These are phyloP conservation scores for Cetradonia linearis DNA, from an alignment of 495 filamentous ascomycete species.

Conservation along the genomic window DNA sequence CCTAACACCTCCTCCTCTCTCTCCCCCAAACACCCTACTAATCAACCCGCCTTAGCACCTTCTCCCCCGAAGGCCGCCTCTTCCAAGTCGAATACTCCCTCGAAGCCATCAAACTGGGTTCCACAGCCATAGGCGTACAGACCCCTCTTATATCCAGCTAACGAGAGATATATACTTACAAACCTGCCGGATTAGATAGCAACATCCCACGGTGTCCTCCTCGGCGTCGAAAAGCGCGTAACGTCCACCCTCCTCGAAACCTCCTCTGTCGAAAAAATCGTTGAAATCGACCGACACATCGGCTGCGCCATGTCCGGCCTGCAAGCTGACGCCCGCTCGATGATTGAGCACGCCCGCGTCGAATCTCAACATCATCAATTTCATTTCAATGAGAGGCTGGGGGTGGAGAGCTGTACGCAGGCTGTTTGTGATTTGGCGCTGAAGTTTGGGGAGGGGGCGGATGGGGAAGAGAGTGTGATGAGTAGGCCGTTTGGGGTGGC, in stretches of 20 bases:
- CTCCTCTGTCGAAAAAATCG: constrained; percentile 96
- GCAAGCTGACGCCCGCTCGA: constrained; percentile 89
- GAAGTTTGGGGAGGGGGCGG: constrained; percentile 92
- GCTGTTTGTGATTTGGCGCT: constrained; percentile 96
- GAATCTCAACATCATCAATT: constrained; percentile 94
- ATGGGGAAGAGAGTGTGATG: constrained; percentile 98
- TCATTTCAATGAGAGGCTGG: constrained; percentile 87
- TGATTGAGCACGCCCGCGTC: constrained; percentile 96
- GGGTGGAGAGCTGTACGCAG: constrained; percentile 96
- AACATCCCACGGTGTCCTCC: constrained; percentile 83
- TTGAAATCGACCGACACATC: constrained; percentile 97
- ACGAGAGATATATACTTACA: not conserved
- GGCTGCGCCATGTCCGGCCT: constrained; percentile 97
- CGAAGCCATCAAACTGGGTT: constrained; percentile 98
- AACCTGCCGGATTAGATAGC: constrained; percentile 50
- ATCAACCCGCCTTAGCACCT: constrained; percentile 57
- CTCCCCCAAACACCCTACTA: constrained; percentile 1
- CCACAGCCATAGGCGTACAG: constrained; percentile 85
- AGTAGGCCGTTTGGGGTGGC: constrained; percentile 93
- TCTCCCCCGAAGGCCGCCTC: constrained; percentile 97
- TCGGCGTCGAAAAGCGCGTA: constrained; percentile 98
- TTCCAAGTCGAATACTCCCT: constrained; percentile 99
- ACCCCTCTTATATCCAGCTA: constrained; percentile 7
- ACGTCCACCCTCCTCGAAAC: constrained; percentile 95
- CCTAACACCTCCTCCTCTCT: constrained; percentile 24